phyloP scores from a whole-genome alignment of 176 grass and related monocot species.

The Alloteropsis semialata region DNA sequence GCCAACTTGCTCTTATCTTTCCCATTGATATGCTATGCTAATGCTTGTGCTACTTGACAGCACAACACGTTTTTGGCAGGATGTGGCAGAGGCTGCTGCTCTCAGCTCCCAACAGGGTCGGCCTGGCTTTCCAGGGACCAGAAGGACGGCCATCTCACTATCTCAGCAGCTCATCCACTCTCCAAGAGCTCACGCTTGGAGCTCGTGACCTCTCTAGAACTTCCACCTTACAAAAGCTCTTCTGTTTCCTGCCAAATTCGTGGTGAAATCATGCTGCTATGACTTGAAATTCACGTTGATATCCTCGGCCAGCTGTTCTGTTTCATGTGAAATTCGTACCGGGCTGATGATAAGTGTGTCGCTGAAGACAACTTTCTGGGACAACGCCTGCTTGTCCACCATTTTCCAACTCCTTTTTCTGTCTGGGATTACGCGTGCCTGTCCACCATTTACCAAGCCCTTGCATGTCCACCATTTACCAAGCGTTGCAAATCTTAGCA shows the following conservation, averaged over 20 bases:
- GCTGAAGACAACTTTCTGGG: neutral
- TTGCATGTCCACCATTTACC: conserved; percentile 12
- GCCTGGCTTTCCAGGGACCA: conserved; percentile 21
- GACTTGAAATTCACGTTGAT: neutral
- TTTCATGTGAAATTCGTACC: neutral
- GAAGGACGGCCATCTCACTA: neutral
- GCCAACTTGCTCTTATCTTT: conserved; percentile 5
- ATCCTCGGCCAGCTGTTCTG: neutral
- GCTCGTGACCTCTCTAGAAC: neutral
- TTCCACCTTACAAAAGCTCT: neutral
- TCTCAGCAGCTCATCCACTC: neutral
- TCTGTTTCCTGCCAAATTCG: neutral
- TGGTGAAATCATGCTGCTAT: neutral
- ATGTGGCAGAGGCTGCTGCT: neutral
- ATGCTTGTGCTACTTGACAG: conserved; percentile 24
- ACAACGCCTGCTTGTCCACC: neutral
- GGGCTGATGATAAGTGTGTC: neutral
- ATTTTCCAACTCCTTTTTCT: neutral
- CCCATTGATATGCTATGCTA: conserved; percentile 21
- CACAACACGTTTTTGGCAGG: conserved; percentile 26
- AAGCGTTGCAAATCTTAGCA: conserved; percentile 12
- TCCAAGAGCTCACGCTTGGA: neutral
- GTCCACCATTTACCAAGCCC: neutral
- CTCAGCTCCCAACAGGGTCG: neutral
- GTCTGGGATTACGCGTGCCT: conserved; percentile 1